Evolutionary conservation across 2,329 filamentous ascomycete genomes (phyloP).

Genomic region (Aspergillus ochraceus): DNA sequence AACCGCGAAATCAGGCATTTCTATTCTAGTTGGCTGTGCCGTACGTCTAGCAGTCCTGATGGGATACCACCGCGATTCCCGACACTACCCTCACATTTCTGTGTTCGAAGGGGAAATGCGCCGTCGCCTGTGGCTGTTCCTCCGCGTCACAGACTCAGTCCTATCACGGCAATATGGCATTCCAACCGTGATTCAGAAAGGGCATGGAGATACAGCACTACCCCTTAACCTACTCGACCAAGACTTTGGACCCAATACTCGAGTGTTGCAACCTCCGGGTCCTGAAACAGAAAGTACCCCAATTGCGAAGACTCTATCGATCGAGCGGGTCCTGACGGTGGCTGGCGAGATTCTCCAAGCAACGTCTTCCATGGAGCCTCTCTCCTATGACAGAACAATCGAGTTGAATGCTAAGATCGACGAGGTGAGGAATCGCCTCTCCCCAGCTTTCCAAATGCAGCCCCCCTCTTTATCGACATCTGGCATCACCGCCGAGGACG

Average conservation of each 20-base stretch:
- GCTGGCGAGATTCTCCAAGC: conserved; percentile 8
- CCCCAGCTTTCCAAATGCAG: too few species aligned
- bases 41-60: conserved; percentile 36
- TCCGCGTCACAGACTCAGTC: conserved; percentile 40
- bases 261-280: conserved; percentile 27
- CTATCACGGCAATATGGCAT: conserved; percentile 40
- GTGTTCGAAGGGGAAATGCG: conserved; percentile 40
- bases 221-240: conserved; percentile 44
- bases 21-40: conserved; percentile 26
- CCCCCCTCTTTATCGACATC: too few species aligned
- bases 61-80: conserved; percentile 46
- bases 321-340: conserved; percentile 11
- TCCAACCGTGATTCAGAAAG: conserved; percentile 38
- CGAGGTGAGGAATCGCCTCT: too few species aligned
- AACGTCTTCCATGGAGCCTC: conserved; percentile 8
- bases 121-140: conserved; percentile 33
- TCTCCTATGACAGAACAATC: conserved; percentile 6
- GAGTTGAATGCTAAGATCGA: conserved; percentile 17
- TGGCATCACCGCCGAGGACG: too few species aligned
- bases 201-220: conserved; percentile 39
- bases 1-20: not conserved
- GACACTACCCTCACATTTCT: conserved; percentile 33
- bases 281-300: conserved; percentile 26
- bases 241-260: conserved; percentile 40
- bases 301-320: conserved; percentile 15